Base-by-base conservation (phyloP, 169 alveolate genomes). In the Plasmodium gaboni region DNA sequence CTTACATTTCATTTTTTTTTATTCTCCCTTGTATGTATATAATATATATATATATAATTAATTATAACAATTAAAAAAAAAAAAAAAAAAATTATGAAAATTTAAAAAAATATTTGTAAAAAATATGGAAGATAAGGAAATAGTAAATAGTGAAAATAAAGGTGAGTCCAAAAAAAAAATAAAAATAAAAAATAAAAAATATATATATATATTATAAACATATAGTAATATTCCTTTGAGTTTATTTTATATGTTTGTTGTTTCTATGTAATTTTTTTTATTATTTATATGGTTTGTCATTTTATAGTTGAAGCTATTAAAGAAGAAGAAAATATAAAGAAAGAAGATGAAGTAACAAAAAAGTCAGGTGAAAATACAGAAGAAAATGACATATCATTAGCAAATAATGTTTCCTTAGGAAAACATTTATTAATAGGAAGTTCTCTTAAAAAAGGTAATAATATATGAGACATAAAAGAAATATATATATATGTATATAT, bases 91-190 rank as follows among this genome's bases (percentile, higher is more conserved):
- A 78, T 78, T 78, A 78, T 78, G 89, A 64, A 78, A 78, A 50
- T 64, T 32, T 64, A 78, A 65, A 78, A 57, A 60, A 28, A 57
- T 17, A 48, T 65, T 57, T 78, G 68, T 78, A 24, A 64, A 78
- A 26, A 78, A 78, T 59, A 78, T 78, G 89, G 89, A 78, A 57
- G 63, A 78, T 65, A 78, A 78, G 89, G 89, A 78, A 64, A 64
- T 78, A 57, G 24, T 61, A 24, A 74, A 57, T 78, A 76, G 61
- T 8, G 65, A 78, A 64, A 78, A 65, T 73, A 65, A 63, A 78
- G 50, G 89, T 78, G 57, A 55, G 78, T 15, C 7, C n/a, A n/a
- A n/a, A 38, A 38, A 67, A 12, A 42, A 12, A 38, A 38, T 0
- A 13, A 32, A 32, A 38, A 67, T 1, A 42, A 32, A 9, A n/a